These are phyloP conservation scores for Coniochaeta sp. DNA, from an alignment of 2,329 filamentous ascomycete species.

Conservation along the genomic window DNA sequence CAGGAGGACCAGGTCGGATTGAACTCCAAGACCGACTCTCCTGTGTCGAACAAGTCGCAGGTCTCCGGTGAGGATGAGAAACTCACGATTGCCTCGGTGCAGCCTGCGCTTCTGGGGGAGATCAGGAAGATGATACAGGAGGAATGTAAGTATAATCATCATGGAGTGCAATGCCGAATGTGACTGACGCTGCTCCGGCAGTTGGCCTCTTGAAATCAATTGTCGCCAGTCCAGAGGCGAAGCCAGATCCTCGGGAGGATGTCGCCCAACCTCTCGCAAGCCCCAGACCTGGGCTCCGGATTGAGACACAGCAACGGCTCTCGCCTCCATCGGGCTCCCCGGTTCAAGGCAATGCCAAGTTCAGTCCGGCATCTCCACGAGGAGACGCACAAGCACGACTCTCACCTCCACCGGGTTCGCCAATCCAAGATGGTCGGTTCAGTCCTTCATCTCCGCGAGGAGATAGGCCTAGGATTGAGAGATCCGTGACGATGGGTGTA, in stretches of 20 bases:
- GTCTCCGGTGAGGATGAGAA: neutral
- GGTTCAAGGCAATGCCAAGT: too few relatives aligned
- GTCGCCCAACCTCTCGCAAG: neutral
- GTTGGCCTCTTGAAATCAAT: neutral
- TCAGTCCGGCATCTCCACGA: too few relatives aligned
- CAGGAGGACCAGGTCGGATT: neutral
- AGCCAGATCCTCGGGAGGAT: neutral
- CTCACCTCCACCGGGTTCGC: neutral
- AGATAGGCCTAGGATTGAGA: neutral
- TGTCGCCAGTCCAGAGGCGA: neutral
- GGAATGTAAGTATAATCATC: constrained; percentile 10
- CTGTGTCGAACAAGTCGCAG: neutral
- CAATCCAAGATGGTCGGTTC: neutral
- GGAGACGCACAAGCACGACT: neutral
- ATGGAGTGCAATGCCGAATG: neutral
- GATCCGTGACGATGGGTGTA: neutral
- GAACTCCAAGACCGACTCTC: neutral
- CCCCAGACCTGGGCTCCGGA: neutral
- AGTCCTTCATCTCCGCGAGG: neutral
- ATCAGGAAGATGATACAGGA: constrained; percentile 13
- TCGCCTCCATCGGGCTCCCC: too few relatives aligned
- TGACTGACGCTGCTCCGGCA: neutral
- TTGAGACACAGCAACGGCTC: too few relatives aligned
- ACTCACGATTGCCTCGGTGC: neutral
- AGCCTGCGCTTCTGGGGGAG: constrained; percentile 6